Conservation (phyloP, 2,329 filamentous ascomycete genomes). For the Fusarium acutatum region DNA sequence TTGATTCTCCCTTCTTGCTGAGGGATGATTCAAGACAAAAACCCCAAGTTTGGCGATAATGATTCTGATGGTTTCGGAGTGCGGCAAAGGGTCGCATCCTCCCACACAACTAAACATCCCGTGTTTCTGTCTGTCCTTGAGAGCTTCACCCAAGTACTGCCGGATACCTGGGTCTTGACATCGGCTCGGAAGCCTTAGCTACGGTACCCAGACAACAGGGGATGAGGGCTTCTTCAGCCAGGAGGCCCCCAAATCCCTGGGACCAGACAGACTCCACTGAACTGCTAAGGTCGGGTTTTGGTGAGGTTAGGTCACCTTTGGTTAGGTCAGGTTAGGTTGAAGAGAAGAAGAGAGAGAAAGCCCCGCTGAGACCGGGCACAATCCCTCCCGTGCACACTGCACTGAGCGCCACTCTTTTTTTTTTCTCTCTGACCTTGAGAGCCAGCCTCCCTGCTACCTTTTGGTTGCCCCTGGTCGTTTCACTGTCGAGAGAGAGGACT, state of each 20-base stretch:
- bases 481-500: neutral
- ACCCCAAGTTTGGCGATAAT: neutral
- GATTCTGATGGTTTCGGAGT: neutral
- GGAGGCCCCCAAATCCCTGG: slow-evolving; percentile 17
- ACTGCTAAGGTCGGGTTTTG: slow-evolving; percentile 17
- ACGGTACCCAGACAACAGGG: slow-evolving; percentile 32
- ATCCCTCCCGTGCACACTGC: slow-evolving; percentile 15
- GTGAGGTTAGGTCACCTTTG: slow-evolving; percentile 1
- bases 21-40: slow-evolving; percentile 3
- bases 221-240: slow-evolving; percentile 17
- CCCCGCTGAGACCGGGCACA: slow-evolving; percentile 33
- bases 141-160: slow-evolving; percentile 11
- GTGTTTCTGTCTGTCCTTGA: slow-evolving; percentile 2
- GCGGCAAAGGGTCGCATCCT: slow-evolving; percentile 29
- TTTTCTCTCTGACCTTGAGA: slow-evolving; percentile 13
- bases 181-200: slow-evolving; percentile 6
- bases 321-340: neutral
- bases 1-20: slow-evolving; percentile 8
- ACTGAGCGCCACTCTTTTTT: slow-evolving; percentile 21
- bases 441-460: slow-evolving; percentile 5
- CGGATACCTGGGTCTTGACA: slow-evolving; percentile 23
- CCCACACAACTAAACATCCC: neutral
- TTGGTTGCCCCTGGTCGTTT: slow-evolving; percentile 23
- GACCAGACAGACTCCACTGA: slow-evolving; percentile 16
- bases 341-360: neutral